Evolutionary conservation across 1,284 basidiomycete species (phyloP).

Genomic region (Microbotryomycetes sp.): DNA sequence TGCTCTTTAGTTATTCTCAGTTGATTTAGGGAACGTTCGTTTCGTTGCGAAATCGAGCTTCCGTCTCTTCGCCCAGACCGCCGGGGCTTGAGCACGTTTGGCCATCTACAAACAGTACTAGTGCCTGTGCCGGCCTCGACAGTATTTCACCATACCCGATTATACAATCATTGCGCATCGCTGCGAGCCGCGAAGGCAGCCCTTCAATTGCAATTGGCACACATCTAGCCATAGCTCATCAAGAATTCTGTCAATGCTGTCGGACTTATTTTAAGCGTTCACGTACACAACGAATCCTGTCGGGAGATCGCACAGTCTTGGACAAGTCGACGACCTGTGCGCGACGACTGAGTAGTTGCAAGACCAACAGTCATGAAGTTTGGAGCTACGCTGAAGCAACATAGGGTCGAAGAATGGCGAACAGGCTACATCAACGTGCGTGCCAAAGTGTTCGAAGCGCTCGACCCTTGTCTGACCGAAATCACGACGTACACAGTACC

Average conservation of each 20-base stretch:
- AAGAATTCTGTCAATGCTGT: neutral
- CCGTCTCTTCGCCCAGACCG: too few species aligned
- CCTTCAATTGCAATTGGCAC: too few species aligned
- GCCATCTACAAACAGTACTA: too few species aligned
- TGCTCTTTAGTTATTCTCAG: too few species aligned
- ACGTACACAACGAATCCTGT: neutral
- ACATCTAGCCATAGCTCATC: neutral
- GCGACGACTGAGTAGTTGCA: neutral
- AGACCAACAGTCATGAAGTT: conserved; percentile 1
- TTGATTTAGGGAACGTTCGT: too few species aligned
- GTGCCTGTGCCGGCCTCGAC: too few species aligned
- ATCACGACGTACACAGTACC: conserved; percentile 16
- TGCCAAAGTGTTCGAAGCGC: neutral
- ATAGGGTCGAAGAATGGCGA: conserved; percentile 22
- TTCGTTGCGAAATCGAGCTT: too few species aligned
- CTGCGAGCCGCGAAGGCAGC: too few species aligned
- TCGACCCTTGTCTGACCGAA: neutral
- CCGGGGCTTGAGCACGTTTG: too few species aligned
- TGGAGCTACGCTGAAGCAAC: neutral
- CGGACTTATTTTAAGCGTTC: neutral
- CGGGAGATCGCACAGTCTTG: neutral
- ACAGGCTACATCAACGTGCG: conserved; percentile 27
- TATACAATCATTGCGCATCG: too few species aligned
- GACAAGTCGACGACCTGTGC: neutral
- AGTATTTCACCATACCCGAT: too few species aligned